Evolutionary conservation across 2,329 filamentous ascomycete genomes (phyloP), one percentile per base, ranked within the genome.

Genomic region (Niveomyces coronatus): DNA sequence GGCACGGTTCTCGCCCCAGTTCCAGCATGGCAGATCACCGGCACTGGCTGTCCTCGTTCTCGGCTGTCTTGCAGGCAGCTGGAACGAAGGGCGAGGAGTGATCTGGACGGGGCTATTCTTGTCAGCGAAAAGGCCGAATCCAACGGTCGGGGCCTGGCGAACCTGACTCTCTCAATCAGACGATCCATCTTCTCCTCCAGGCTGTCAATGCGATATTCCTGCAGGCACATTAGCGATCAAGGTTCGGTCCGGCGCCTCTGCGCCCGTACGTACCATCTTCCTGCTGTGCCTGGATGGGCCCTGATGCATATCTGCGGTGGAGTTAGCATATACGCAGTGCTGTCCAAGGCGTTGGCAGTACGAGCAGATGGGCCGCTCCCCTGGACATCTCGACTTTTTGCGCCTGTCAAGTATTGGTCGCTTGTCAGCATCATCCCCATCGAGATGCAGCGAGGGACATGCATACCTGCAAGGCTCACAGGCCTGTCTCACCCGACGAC

Each of bases 371-470:
- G 68, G 68, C 40, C 64, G 60, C 45, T 71, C 67, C 8, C 68
- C 68, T 1, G 66, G 65, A 43, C 68, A 71, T 51, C 62, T 62
- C 20, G 65, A 62, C 48, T 71, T 71, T 49, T 71, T 71, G 29
- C 67, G 60, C 41, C 67, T 70, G 9, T 6, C 18, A 32, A 18
- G 9, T 13, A 31, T 14, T 16, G 16, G 29, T 16, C 6, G 15
- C 14, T 15, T 9, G 24, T 36, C 23, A 32, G 17, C 20, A 31
- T 10, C 14, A 3, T 7, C 20, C 13, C 1, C 5, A 9, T 7
- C 18, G 7, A 10, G 4, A 10, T 11, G 15, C 15, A 4, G 15
- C 22, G 6, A 17, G 9, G 28, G n/a, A 31, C 29, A 9, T 16
- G 17, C 31, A 40, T 45, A 58, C 57, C 57, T 49, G 43, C 57